A percentile compares a stretch with the other conserved stretches of the same genome.
Conservation (phyloP, 2,329 filamentous ascomycete genomes). For the Hyphodiscus sp. region DNA sequence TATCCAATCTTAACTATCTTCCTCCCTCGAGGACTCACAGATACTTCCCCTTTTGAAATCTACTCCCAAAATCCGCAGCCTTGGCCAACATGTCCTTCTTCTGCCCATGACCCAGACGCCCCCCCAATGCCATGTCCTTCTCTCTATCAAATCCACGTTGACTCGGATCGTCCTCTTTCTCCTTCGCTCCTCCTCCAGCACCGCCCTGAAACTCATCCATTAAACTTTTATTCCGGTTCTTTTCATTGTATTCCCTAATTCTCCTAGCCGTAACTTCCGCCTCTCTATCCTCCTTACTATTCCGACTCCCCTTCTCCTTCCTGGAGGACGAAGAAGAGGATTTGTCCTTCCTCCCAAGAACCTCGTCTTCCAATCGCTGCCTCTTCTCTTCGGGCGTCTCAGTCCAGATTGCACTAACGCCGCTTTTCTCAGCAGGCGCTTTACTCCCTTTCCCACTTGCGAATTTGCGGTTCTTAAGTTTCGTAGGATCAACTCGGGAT, state of each 20-base stretch:
- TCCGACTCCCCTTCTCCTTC: constrained; percentile 1
- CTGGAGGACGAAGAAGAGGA: constrained; percentile 17
- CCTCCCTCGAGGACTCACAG: constrained; percentile 33
- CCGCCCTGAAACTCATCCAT: constrained; percentile 45
- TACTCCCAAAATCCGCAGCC: constrained; percentile 66
- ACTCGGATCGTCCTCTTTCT: constrained; percentile 85
- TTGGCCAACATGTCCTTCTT: constrained; percentile 72
- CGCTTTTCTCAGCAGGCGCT: constrained; percentile 30
- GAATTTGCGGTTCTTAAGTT: constrained; percentile 76
- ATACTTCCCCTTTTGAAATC: constrained; percentile 40
- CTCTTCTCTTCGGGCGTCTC: constrained; percentile 88
- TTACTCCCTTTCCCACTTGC: constrained; percentile 59
- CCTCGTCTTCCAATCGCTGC: constrained; percentile 70
- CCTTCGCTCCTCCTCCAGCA: constrained; percentile 32
- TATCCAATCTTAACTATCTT: not conserved
- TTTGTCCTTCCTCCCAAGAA: constrained; percentile 58
- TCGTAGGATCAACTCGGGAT: constrained; percentile 72
- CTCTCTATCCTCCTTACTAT: constrained; percentile 23
- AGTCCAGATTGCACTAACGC: constrained; percentile 60
- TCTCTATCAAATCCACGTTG: constrained; percentile 82
- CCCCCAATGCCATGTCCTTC: constrained; percentile 82
- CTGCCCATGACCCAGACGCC: constrained; percentile 65
- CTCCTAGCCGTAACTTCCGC: constrained; percentile 40
- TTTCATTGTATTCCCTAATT: constrained; percentile 53
- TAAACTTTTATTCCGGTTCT: constrained; percentile 48